Base-by-base conservation (phyloP, 805 yeast species). In the Starmerella potacharoeniae region DNA sequence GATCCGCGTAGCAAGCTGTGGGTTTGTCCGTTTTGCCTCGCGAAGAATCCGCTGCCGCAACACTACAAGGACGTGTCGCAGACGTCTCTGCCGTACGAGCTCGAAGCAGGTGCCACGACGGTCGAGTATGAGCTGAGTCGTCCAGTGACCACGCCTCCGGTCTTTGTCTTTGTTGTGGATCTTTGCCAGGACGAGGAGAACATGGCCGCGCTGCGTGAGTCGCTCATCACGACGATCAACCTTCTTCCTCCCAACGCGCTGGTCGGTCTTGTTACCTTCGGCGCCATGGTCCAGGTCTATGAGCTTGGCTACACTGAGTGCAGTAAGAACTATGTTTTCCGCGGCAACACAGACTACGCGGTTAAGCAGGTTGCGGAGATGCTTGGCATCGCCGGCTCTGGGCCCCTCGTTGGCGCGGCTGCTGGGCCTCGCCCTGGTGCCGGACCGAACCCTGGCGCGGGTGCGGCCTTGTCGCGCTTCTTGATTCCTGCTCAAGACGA, bases 141-240 rank as follows among this genome's bases (percentile, higher is more conserved):
- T 65, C 93, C 95, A 5, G 87, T 83, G 29, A 83, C 79, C 60
- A 76, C 80, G 53, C 96, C 96, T 8, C 96, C 97, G 9, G 79
- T 87, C 48, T 90, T 87, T 68, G 71, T 88, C 55, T 87, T 86
- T 66, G 89, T 87, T 34, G 82, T 90, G 60, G 97, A 90, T 69
- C 73, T 88, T 59, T 87, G 96, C 68, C 91, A 91, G 71, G 95
- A 89, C 65, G 83, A 80, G 55, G 97, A 89, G 63, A 89, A 87
- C 66, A 75, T 90, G 64, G 80, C 81, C 66, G 86, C 95, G 2
- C 76, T 90, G 70, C 87, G 86, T 65, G 95, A 86, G 62, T 77
- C 91, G 36, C 76, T 89, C 65, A 78, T 86, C 50, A 78, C 85
- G 53, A 81, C 93, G 1, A 75, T 90, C 62, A 77, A 85, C 50